Percentiles rank a stretch among this genome's conserved stretches.
phyloP scores from a whole-genome alignment of 2,329 filamentous ascomycete genomes.

The Lachnellula occidentalis region DNA sequence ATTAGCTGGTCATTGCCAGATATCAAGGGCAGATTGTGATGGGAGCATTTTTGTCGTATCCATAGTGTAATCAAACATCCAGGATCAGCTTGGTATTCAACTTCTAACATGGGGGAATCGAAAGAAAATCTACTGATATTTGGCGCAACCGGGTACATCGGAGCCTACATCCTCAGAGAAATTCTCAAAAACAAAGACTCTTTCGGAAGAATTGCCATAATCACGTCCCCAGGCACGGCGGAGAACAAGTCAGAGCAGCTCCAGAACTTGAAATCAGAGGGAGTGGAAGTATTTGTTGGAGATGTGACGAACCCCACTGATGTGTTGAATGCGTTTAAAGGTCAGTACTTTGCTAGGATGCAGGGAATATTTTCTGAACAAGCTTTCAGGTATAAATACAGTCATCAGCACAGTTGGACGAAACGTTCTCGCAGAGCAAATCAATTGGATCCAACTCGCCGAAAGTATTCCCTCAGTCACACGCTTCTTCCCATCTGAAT shows the following conservation, averaged over 20 bases:
- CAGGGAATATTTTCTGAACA: not conserved
- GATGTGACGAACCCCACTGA: conserved; percentile 47
- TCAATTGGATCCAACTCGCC: conserved; percentile 55
- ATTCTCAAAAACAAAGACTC: conserved; percentile 40
- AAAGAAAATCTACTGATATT: conserved; percentile 42
- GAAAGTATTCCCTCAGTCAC: conserved; percentile 56
- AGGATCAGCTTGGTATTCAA: too few relatives aligned
- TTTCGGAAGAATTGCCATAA: conserved; percentile 47
- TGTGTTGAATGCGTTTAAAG: conserved; percentile 49
- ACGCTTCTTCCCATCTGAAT: conserved; percentile 57
- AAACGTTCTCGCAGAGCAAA: conserved; percentile 54
- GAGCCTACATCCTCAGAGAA: conserved; percentile 44
- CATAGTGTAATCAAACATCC: too few relatives aligned
- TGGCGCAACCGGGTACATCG: conserved; percentile 48
- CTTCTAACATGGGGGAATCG: not conserved
- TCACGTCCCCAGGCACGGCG: conserved; percentile 49
- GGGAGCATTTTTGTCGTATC: too few relatives aligned
- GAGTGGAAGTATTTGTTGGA: conserved; percentile 51
- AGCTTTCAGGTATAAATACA: conserved; percentile 48
- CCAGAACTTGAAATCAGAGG: conserved; percentile 40
- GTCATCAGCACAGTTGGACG: conserved; percentile 61
- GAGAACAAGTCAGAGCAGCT: conserved; percentile 41
- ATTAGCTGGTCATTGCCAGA: too few relatives aligned
- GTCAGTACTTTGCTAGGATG: not conserved
- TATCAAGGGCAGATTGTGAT: too few relatives aligned